These are phyloP conservation scores for Aristolochia fimbriata DNA, from an alignment of 164 flowering plant genomes.

Conservation along the genomic window DNA sequence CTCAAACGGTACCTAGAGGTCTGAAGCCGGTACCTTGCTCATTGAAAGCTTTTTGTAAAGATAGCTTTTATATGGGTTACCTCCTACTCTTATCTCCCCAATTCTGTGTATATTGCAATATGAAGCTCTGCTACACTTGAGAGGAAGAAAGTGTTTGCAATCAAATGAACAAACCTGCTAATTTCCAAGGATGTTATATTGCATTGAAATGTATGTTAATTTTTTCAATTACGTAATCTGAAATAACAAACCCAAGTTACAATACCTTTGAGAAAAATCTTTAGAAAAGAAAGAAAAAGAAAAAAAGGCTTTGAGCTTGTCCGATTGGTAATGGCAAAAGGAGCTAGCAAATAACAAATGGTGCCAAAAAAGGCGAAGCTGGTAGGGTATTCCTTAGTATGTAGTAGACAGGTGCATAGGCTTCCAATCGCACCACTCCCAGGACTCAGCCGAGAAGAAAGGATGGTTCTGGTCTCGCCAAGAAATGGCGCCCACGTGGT, in stretches of 20 bases:
- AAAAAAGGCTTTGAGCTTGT: background rate
- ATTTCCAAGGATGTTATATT: no score
- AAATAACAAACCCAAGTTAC: no score
- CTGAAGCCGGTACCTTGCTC: background rate
- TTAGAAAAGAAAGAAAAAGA: background rate
- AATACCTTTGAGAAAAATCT: no score
- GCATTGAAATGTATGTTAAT: no score
- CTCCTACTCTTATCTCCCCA: background rate
- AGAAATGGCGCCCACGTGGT: background rate
- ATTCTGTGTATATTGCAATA: background rate
- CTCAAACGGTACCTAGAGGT: background rate
- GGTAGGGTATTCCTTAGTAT: no score
- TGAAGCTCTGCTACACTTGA: background rate
- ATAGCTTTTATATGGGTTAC: background rate
- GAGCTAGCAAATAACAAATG: background rate
- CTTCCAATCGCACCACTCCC: no score
- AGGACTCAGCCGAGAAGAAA: no score
- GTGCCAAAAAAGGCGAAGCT: background rate
- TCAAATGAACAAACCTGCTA: background rate
- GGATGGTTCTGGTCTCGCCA: background rate
- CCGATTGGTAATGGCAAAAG: background rate
- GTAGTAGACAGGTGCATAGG: no score
- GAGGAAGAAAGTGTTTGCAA: background rate
- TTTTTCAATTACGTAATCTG: no score
- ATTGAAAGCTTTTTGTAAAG: background rate